Percentiles rank a stretch among this genome's conserved stretches.
phyloP scores from a whole-genome alignment of 208 protist genomes.

The Wallacemonas collosoma region DNA sequence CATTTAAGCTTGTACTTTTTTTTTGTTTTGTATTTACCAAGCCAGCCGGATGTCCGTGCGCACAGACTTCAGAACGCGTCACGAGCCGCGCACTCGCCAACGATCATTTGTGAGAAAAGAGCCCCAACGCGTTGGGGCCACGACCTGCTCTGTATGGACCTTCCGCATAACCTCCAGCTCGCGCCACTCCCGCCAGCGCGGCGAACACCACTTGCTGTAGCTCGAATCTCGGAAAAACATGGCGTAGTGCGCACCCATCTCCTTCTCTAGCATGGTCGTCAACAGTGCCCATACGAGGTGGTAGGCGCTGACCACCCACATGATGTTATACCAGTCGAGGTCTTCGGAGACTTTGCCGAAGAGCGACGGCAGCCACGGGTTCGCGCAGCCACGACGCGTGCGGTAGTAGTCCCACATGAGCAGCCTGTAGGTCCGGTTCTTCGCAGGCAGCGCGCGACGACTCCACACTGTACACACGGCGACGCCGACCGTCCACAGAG shows the following conservation, averaged over 20 bases:
- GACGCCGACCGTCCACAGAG: slow-evolving; percentile 43
- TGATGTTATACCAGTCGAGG: slow-evolving; percentile 80
- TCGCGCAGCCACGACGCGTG: slow-evolving; percentile 57
- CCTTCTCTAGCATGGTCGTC: slow-evolving; percentile 62
- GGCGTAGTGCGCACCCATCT: slow-evolving; percentile 77
- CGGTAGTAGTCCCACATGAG: slow-evolving; percentile 80
- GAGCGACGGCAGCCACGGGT: slow-evolving; percentile 55
- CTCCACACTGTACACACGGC: slow-evolving; percentile 48
- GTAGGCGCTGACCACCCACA: slow-evolving; percentile 67
- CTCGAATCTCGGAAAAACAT: slow-evolving; percentile 66
- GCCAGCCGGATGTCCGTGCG: no score
- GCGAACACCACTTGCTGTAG: slow-evolving; percentile 83
- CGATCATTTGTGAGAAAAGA: slow-evolving; percentile 67
- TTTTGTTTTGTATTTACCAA: no score
- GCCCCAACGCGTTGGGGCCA: slow-evolving; percentile 61
- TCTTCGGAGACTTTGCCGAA: slow-evolving; percentile 77
- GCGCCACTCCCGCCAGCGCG: slow-evolving; percentile 85
- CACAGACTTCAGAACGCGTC: neutral
- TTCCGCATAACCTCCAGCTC: slow-evolving; percentile 68
- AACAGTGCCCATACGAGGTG: slow-evolving; percentile 82
- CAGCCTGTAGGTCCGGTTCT: slow-evolving; percentile 71
- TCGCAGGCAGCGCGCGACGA: slow-evolving; percentile 35
- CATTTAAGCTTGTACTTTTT: no score
- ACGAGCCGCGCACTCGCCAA: slow-evolving; percentile 67
- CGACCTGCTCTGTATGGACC: slow-evolving; percentile 62